phyloP scores from a whole-genome alignment of 768 basidiomycete species.

The Calocybe gangraenosa region DNA sequence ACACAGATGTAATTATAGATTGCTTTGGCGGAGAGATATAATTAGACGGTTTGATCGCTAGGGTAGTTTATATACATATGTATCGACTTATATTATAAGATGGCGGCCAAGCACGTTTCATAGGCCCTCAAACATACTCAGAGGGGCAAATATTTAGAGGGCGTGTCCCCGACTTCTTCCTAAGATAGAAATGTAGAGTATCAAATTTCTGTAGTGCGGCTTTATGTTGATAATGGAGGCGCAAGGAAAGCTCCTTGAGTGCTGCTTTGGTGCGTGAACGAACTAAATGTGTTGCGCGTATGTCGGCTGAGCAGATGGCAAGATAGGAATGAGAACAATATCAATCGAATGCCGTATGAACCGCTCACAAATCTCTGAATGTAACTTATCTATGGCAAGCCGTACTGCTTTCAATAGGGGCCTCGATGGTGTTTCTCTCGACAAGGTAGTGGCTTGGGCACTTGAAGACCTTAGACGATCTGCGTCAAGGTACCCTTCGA shows the following conservation, averaged over 20 bases:
- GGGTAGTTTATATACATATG: too few species aligned
- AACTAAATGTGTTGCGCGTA: conserved; percentile 70
- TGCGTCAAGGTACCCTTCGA: conserved; percentile 50
- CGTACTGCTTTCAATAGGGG: conserved; percentile 47
- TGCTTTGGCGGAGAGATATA: too few species aligned
- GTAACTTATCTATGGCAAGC: conserved; percentile 44
- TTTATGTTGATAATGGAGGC: conserved; percentile 58
- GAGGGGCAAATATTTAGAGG: too few species aligned
- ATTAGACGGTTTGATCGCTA: too few species aligned
- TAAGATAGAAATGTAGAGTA: conserved; percentile 16
- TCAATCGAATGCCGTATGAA: neutral
- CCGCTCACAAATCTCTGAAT: conserved; percentile 58
- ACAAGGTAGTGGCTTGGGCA: conserved; percentile 18
- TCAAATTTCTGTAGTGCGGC: conserved; percentile 11
- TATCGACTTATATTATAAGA: too few species aligned
- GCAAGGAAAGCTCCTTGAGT: conserved; percentile 60
- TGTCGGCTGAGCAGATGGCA: conserved; percentile 46
- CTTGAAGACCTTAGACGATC: conserved; percentile 27
- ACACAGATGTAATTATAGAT: too few species aligned
- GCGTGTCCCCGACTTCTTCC: conserved; percentile 7
- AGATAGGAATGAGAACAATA: neutral
- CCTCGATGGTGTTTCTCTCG: too few species aligned
- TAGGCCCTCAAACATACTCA: too few species aligned
- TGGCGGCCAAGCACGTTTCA: too few species aligned
- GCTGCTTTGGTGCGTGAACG: conserved; percentile 70